phyloP scores from a whole-genome alignment of 495 filamentous ascomycete genomes.

The Annulohypoxylon bovei region DNA sequence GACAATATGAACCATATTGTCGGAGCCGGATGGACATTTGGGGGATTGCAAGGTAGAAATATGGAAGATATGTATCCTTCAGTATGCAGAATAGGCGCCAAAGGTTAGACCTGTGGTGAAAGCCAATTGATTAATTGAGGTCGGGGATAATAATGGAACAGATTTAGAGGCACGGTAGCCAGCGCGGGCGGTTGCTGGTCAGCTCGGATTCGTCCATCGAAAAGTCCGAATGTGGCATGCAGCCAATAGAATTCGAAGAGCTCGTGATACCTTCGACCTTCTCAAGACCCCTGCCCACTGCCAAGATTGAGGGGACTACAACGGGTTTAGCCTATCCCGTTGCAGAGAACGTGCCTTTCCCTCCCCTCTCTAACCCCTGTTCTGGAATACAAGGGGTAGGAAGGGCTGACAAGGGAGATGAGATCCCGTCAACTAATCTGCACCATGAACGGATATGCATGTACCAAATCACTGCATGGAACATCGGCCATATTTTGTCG shows the following conservation, averaged over 20 bases:
- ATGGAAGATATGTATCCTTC: slow-evolving; percentile 29
- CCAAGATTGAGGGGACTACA: slow-evolving; percentile 19
- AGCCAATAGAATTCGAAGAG: slow-evolving; percentile 35
- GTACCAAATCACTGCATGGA: slow-evolving; percentile 32
- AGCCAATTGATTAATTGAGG: slow-evolving; percentile 38
- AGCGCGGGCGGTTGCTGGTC: slow-evolving; percentile 39
- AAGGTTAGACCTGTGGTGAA: slow-evolving; percentile 17
- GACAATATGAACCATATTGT: slow-evolving; percentile 31
- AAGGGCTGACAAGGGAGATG: neutral
- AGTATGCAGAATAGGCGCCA: slow-evolving; percentile 35
- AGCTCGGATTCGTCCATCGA: slow-evolving; percentile 46
- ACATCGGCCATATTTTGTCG: slow-evolving; percentile 10
- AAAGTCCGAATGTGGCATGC: slow-evolving; percentile 24
- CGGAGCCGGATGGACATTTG: slow-evolving; percentile 19
- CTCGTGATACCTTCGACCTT: slow-evolving; percentile 39
- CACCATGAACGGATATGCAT: slow-evolving; percentile 30
- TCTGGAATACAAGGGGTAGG: slow-evolving; percentile 1
- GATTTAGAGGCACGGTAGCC: slow-evolving; percentile 19
- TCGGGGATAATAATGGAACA: slow-evolving; percentile 40
- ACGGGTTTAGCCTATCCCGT: slow-evolving; percentile 34
- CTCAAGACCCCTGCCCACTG: slow-evolving; percentile 9
- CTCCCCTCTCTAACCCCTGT: slow-evolving; percentile 1
- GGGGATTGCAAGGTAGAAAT: slow-evolving; percentile 34
- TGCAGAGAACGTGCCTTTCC: slow-evolving; percentile 34
- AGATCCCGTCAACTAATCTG: slow-evolving; percentile 36